Percentiles rank a stretch among this genome's conserved stretches.
phyloP scores from a whole-genome alignment of 1,284 basidiomycete species.

The Tilletiopsis washingtonensis region DNA sequence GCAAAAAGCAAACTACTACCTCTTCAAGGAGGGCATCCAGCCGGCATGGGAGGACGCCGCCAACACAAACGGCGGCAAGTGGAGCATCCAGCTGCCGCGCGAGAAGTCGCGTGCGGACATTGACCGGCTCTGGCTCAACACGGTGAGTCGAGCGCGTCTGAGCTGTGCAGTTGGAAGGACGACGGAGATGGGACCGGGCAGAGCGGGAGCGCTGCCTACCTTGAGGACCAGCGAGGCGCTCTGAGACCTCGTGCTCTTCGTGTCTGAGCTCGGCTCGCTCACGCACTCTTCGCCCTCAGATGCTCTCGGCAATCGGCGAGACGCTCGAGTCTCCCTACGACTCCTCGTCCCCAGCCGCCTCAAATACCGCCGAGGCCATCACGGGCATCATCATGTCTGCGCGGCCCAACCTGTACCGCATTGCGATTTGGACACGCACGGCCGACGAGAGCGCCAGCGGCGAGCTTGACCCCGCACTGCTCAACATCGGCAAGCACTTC shows the following conservation, averaged over 20 bases:
- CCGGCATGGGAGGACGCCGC: slow-evolving; percentile 89
- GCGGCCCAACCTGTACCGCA: slow-evolving; percentile 87
- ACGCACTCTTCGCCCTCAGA: slow-evolving; percentile 7
- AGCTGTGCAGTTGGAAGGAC: too few relatives aligned
- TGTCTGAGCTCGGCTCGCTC: slow-evolving; percentile 60
- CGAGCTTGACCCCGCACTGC: slow-evolving; percentile 51
- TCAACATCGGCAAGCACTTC: slow-evolving; percentile 72
- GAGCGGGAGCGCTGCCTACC: too few relatives aligned
- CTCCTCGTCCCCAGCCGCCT: slow-evolving; percentile 15
- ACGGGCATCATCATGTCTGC: slow-evolving; percentile 81
- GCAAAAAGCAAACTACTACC: slow-evolving; percentile 94
- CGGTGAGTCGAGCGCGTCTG: slow-evolving; percentile 45
- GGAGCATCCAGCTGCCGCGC: slow-evolving; percentile 93
- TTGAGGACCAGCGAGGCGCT: too few relatives aligned
- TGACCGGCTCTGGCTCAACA: slow-evolving; percentile 97
- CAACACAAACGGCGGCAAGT: slow-evolving; percentile 94
- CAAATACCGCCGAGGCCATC: slow-evolving; percentile 31
- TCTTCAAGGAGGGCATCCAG: slow-evolving; percentile 82
- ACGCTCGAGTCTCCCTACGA: slow-evolving; percentile 37
- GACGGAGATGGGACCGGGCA: too few relatives aligned
- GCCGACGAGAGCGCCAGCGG: slow-evolving; percentile 55
- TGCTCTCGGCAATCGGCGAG: slow-evolving; percentile 46
- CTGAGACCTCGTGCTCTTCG: too few relatives aligned
- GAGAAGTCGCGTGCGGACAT: slow-evolving; percentile 79
- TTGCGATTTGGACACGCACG: slow-evolving; percentile 88